A percentile compares a stretch with the other conserved stretches of the same genome.
Evolutionary conservation across 2,329 filamentous ascomycete species (phyloP).

Genomic region (Talaromyces pinophilus): DNA sequence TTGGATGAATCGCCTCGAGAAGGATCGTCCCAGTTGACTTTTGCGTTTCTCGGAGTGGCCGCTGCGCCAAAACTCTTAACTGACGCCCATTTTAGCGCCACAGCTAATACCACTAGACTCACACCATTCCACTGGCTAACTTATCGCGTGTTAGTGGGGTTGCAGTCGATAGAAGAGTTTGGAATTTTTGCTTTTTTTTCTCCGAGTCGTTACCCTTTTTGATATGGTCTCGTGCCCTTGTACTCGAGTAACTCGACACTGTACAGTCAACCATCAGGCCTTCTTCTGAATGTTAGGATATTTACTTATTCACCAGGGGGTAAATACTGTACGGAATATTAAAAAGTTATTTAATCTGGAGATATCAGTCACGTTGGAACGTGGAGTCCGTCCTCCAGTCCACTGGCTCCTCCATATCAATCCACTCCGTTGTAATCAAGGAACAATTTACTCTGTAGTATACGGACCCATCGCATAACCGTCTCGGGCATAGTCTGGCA

Average conservation of each 20-base stretch:
- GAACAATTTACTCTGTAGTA: neutral
- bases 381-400: neutral
- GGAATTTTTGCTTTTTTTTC: neutral
- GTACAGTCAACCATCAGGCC: neutral
- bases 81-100: slow-evolving; percentile 12
- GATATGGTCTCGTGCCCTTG: slow-evolving; percentile 3
- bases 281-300: neutral
- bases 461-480: slow-evolving; percentile 7
- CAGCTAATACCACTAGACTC: neutral
- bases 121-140: slow-evolving; percentile 3
- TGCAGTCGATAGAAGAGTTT: slow-evolving; percentile 2
- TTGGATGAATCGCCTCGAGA: neutral
- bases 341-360: neutral
- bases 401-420: neutral
- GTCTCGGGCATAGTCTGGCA: neutral
- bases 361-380: neutral
- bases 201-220: neutral
- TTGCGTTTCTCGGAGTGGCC: neutral
- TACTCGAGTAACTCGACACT: neutral
- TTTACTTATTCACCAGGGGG: no score
- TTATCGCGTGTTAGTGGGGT: slow-evolving; percentile 11
- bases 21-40: neutral
- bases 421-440: neutral
- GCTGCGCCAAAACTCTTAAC: slow-evolving; percentile 4
- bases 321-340: neutral